phyloP scores from a whole-genome alignment of 495 filamentous ascomycete species.

The Cercophora newfieldiana region DNA sequence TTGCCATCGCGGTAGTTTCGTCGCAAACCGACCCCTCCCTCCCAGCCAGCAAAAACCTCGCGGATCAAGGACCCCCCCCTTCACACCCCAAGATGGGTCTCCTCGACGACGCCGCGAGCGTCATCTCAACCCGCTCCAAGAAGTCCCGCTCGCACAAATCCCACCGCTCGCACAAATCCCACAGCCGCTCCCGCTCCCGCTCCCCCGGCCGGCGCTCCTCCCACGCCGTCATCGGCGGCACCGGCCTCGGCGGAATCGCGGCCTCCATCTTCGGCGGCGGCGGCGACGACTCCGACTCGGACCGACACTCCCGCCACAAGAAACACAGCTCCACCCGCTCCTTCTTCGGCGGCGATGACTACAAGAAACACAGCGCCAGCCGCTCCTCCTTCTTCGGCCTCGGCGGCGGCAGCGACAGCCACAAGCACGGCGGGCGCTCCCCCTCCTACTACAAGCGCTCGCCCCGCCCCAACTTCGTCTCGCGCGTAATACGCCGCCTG shows the following conservation, averaged over 20 bases:
- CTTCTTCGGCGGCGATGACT: conserved; percentile 14
- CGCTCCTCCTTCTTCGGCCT: conserved; percentile 16
- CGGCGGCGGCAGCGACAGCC: conserved; percentile 5
- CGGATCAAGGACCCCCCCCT: background rate
- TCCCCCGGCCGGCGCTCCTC: conserved; percentile 24
- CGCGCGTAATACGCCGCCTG: conserved; percentile 67
- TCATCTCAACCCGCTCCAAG: conserved; percentile 39
- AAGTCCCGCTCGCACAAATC: conserved; percentile 23
- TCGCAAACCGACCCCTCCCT: background rate
- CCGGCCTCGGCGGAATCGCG: conserved; percentile 22
- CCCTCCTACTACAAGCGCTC: conserved; percentile 69
- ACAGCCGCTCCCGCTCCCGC: conserved; percentile 32
- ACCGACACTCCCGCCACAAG: background rate
- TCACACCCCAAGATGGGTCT: conserved; percentile 37
- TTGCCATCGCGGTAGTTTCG: background rate
- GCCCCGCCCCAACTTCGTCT: conserved; percentile 74
- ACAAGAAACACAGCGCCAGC: conserved; percentile 24
- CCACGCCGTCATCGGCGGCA: conserved; percentile 24
- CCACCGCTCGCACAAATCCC: conserved; percentile 20
- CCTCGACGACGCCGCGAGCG: conserved; percentile 44
- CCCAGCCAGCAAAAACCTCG: background rate
- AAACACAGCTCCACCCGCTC: background rate
- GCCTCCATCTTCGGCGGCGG: conserved; percentile 42
- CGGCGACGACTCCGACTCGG: conserved; percentile 5
- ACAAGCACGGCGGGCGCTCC: conserved; percentile 25